These are phyloP conservation scores for Wickerhamiella musiphila DNA, from an alignment of 805 yeast genomes.

Conservation along the genomic window DNA sequence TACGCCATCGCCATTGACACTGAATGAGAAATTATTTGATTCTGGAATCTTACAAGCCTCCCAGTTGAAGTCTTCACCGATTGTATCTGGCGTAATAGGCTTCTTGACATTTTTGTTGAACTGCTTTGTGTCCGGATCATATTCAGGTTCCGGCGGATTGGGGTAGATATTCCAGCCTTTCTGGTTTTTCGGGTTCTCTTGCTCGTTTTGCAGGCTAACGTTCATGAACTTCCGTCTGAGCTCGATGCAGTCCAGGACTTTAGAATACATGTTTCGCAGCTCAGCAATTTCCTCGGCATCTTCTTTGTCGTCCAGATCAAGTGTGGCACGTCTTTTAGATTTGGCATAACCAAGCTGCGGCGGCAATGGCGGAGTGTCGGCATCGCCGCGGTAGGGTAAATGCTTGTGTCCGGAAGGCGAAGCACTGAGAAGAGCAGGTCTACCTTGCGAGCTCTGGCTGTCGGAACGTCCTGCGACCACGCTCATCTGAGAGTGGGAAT, in stretches of 20 bases:
- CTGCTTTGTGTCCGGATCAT: slow-evolving; percentile 45
- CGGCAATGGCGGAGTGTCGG: slow-evolving; percentile 6
- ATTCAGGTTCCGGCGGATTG: slow-evolving; percentile 81
- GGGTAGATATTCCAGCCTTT: slow-evolving; percentile 73
- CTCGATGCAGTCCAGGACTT: slow-evolving; percentile 37
- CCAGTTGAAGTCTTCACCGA: slow-evolving; percentile 42
- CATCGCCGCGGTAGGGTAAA: slow-evolving; percentile 2
- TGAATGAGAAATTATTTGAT: slow-evolving; percentile 24
- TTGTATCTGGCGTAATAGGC: slow-evolving; percentile 23
- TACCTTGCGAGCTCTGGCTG: slow-evolving; percentile 1
- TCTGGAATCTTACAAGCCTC: slow-evolving; percentile 39
- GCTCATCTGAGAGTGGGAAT: not conserved
- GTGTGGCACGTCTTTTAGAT: slow-evolving; percentile 8
- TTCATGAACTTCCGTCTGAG: slow-evolving; percentile 61
- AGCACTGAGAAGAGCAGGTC: slow-evolving; percentile 1
- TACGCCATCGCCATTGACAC: slow-evolving; percentile 45
- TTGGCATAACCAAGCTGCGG: slow-evolving; percentile 1
- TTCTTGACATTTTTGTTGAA: slow-evolving; percentile 21
- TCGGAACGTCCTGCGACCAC: slow-evolving; percentile 4
- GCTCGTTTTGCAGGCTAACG: slow-evolving; percentile 52
- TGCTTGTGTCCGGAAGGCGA: not conserved
- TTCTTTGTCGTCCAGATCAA: slow-evolving; percentile 15
- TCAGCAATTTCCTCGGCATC: slow-evolving; percentile 22
- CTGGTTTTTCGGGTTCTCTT: slow-evolving; percentile 70
- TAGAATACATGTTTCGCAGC: slow-evolving; percentile 21